A percentile compares a stretch with the other conserved stretches of the same genome.
These are phyloP conservation scores for Penicillium polonicum DNA, from an alignment of 2,329 filamentous ascomycete species.

Conservation along the genomic window DNA sequence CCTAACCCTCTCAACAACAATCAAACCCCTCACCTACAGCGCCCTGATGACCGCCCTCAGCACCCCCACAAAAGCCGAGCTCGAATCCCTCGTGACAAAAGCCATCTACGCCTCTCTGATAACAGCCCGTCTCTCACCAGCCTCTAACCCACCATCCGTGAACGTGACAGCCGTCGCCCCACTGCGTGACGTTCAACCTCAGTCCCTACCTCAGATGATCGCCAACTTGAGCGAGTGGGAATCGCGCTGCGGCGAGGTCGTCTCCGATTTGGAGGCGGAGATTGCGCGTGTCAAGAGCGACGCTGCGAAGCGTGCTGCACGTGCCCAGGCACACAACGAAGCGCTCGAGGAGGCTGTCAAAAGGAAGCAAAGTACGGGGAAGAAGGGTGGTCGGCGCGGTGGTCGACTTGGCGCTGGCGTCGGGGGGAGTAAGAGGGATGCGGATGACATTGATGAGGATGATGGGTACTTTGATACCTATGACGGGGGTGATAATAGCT, in stretches of 20 bases:
- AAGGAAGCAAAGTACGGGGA: constrained; percentile 34
- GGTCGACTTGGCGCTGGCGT: constrained; percentile 15
- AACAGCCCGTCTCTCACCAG: constrained; percentile 80
- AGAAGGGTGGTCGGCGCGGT: constrained; percentile 16
- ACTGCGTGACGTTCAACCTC: constrained; percentile 78
- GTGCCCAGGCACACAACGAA: constrained; percentile 50
- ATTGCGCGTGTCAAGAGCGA: constrained; percentile 64
- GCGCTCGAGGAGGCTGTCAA: constrained; percentile 51
- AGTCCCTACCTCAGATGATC: constrained; percentile 68
- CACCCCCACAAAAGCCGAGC: constrained; percentile 64
- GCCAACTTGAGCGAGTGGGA: constrained; percentile 71
- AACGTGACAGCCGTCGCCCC: constrained; percentile 78
- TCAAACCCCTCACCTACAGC: constrained; percentile 68
- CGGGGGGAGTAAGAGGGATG: constrained; percentile 43
- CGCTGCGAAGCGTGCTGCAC: constrained; percentile 55
- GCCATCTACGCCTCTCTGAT: constrained; percentile 85
- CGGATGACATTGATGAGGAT: constrained; percentile 41
- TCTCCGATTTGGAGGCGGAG: constrained; percentile 72
- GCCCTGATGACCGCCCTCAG: constrained; percentile 66
- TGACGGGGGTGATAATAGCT: constrained; percentile 27
- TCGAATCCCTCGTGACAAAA: constrained; percentile 83
- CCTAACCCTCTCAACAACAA: constrained; percentile 71
- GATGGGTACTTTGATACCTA: constrained; percentile 37
- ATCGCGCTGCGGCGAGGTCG: constrained; percentile 70
- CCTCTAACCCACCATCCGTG: constrained; percentile 72